Evolutionary conservation across 345 rosid genomes (phyloP).

Genomic region (Gossypium bickii): DNA sequence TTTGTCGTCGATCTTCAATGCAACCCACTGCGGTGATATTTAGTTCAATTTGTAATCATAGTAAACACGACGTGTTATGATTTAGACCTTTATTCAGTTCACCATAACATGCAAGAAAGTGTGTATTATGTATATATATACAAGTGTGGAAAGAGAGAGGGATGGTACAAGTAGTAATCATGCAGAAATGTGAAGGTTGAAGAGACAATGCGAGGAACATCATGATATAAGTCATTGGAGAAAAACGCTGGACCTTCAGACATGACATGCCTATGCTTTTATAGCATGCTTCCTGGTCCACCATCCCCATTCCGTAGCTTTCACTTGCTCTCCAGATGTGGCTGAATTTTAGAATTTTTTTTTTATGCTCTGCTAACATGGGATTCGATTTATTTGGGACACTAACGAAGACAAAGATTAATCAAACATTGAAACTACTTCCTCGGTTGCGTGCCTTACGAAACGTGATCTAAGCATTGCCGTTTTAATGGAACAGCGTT

Average conservation of each 20-base stretch:
- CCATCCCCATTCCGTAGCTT: background rate
- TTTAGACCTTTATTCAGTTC: background rate
- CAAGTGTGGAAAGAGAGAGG: background rate
- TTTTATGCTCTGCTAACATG: background rate
- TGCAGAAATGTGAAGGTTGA: background rate
- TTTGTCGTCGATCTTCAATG: background rate
- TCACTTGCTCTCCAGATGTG: background rate
- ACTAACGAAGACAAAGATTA: too few species aligned
- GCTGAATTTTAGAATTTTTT: too few species aligned
- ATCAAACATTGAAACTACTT: background rate
- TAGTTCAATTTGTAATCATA: background rate
- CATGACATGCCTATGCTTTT: constrained; percentile 5
- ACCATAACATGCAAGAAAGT: background rate
- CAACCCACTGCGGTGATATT: background rate
- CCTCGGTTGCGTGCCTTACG: background rate
- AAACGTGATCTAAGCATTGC: background rate
- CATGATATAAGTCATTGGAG: background rate
- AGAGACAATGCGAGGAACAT: constrained; percentile 8
- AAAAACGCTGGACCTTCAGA: background rate
- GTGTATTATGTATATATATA: background rate
- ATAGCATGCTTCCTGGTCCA: constrained; percentile 12
- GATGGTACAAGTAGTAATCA: background rate
- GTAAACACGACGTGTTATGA: background rate
- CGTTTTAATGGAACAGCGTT: background rate
- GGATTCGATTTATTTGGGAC: background rate